Conservation (phyloP, 176 grass and related monocot species). For the maize (Zea mays) region DNA sequence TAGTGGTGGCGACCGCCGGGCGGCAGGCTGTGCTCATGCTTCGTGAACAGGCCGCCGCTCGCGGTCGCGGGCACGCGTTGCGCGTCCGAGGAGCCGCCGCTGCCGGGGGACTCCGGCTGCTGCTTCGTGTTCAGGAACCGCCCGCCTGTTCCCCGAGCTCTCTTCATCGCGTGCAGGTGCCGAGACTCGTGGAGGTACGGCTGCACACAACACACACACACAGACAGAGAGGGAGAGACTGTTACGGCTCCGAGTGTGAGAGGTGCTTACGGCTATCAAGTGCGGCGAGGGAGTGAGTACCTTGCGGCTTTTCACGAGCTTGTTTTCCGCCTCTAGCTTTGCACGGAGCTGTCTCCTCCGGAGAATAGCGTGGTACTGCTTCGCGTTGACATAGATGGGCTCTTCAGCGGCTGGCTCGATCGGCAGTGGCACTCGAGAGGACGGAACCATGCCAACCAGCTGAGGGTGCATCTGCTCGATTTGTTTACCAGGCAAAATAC, state of each 20-base stretch:
- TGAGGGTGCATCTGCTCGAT: constrained; percentile 70
- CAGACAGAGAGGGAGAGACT: background rate
- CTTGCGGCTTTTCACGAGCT: constrained; percentile 85
- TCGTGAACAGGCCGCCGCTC: constrained; percentile 39
- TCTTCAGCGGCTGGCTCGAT: constrained; percentile 78
- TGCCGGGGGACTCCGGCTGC: constrained; percentile 42
- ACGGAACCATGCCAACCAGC: constrained; percentile 47
- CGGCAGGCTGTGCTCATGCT: constrained; percentile 43
- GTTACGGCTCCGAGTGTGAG: background rate
- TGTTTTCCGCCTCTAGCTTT: constrained; percentile 93
- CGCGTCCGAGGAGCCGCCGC: background rate
- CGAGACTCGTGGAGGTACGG: constrained; percentile 86
- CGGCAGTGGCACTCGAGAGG: constrained; percentile 70
- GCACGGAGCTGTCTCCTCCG: constrained; percentile 86
- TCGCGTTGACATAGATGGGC: constrained; percentile 93
- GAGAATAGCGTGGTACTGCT: constrained; percentile 87
- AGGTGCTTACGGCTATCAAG: background rate
- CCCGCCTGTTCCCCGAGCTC: constrained; percentile 71
- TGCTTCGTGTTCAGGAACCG: constrained; percentile 91
- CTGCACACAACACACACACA: constrained; percentile 13
- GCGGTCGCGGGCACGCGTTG: constrained; percentile 10
- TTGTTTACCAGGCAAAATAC: background rate
- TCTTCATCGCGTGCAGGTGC: constrained; percentile 94
- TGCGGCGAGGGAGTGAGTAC: constrained; percentile 31
- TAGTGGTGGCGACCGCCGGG: constrained; percentile 43